Evolutionary conservation across 805 yeast genomes (phyloP).

Genomic region (Candida pseudofarinosa): DNA sequence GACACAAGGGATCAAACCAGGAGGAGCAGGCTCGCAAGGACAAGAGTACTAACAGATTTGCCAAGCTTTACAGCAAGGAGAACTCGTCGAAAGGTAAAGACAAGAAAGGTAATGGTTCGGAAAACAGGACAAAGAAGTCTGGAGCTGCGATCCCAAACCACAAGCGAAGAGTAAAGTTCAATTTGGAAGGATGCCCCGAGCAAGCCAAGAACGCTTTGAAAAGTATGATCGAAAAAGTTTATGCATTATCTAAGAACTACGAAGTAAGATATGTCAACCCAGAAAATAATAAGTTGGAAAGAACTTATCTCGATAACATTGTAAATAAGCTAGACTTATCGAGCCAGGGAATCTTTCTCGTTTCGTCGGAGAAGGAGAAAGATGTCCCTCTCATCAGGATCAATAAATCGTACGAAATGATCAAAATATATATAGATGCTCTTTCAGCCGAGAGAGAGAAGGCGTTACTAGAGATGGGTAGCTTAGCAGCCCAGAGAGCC

Average conservation of each 20-base stretch:
- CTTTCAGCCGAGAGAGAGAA: slow-evolving; percentile 28
- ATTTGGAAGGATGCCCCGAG: slow-evolving; percentile 22
- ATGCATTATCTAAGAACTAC: slow-evolving; percentile 13
- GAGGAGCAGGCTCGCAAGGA: background rate
- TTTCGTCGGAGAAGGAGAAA: slow-evolving; percentile 15
- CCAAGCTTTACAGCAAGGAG: slow-evolving; percentile 1
- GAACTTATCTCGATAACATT: slow-evolving; percentile 25
- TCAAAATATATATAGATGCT: slow-evolving; percentile 25
- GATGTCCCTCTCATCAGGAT: slow-evolving; percentile 25
- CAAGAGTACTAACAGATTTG: slow-evolving; percentile 3
- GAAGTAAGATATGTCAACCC: slow-evolving; percentile 26
- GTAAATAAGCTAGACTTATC: slow-evolving; percentile 26
- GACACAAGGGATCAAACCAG: background rate
- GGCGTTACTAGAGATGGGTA: slow-evolving; percentile 31
- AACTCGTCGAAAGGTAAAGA: background rate
- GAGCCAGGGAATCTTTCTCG: slow-evolving; percentile 19
- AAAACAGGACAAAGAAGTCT: background rate
- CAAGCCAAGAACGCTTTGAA: slow-evolving; percentile 25
- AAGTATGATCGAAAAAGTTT: slow-evolving; percentile 20
- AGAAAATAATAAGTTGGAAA: slow-evolving; percentile 16
- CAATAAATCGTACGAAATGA: slow-evolving; percentile 27
- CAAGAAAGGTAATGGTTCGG: background rate
- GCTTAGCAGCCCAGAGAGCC: slow-evolving; percentile 25
- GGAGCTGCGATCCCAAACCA: background rate
- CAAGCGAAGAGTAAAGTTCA: slow-evolving; percentile 10